These are phyloP conservation scores for Boletellus sp. DNA, from an alignment of 1,284 basidiomycete species.

Conservation along the genomic window DNA sequence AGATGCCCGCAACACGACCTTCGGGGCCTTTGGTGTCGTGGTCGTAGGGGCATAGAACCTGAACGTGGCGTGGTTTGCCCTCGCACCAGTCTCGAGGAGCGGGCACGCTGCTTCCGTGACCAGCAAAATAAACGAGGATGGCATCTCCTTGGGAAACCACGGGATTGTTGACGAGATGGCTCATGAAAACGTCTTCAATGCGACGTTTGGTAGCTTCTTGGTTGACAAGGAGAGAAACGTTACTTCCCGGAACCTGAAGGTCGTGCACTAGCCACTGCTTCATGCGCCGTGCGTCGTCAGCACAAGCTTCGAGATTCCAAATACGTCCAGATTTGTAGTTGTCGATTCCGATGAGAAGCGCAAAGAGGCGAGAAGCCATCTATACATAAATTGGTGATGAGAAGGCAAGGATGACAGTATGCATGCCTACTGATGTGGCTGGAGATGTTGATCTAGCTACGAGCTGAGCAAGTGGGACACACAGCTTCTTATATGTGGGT, in stretches of 20 bases:
- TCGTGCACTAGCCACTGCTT: conserved; percentile 52
- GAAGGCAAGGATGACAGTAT: neutral
- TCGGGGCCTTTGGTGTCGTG: conserved; percentile 47
- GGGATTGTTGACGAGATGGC: conserved; percentile 57
- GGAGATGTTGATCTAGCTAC: conserved; percentile 11
- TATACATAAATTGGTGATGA: conserved; percentile 13
- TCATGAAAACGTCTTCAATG: conserved; percentile 57
- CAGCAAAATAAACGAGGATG: conserved; percentile 65
- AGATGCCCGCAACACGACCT: conserved; percentile 56
- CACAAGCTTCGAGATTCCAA: conserved; percentile 61
- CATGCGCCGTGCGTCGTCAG: conserved; percentile 56
- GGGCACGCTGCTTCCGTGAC: conserved; percentile 55
- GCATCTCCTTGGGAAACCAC: conserved; percentile 57
- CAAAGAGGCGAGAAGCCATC: conserved; percentile 53
- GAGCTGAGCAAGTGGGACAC: neutral
- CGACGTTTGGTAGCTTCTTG: conserved; percentile 53
- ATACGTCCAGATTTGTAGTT: conserved; percentile 59
- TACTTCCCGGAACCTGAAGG: conserved; percentile 54
- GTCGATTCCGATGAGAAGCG: conserved; percentile 62
- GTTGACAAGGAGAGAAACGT: conserved; percentile 55
- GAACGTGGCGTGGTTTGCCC: conserved; percentile 41
- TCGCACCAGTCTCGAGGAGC: conserved; percentile 58
- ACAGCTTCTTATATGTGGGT: conserved; percentile 24
- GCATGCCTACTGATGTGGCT: conserved; percentile 8
- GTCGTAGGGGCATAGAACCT: conserved; percentile 63